A percentile compares a stretch with the other conserved stretches of the same genome.
phyloP scores from a whole-genome alignment of 495 filamentous ascomycete species.

The Acidiella bohemica region DNA sequence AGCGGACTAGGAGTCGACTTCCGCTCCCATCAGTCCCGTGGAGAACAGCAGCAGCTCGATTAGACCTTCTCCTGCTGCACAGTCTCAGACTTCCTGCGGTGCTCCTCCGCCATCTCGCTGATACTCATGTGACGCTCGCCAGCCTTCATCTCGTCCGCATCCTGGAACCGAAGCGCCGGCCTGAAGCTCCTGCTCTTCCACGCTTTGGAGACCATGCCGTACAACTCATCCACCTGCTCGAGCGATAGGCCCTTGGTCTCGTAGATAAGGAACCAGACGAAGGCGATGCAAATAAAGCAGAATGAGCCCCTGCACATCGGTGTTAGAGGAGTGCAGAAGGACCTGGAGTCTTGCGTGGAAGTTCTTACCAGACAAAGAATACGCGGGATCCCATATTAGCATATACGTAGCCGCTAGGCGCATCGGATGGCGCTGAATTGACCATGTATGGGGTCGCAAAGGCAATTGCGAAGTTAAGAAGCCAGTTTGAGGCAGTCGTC shows the following conservation, averaged over 20 bases:
- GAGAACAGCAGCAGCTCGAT: too few relatives aligned
- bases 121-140: slow-evolving; percentile 1
- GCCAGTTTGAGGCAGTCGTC: slow-evolving; percentile 25
- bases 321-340: neutral
- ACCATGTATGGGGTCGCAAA: slow-evolving; percentile 31
- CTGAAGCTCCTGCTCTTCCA: slow-evolving; percentile 5
- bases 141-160: neutral
- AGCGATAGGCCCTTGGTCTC: slow-evolving; percentile 28
- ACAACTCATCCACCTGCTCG: slow-evolving; percentile 32
- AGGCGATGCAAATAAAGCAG: slow-evolving; percentile 26
- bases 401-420: slow-evolving; percentile 16
- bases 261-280: slow-evolving; percentile 31
- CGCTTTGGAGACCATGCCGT: slow-evolving; percentile 23
- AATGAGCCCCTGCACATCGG: neutral
- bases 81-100: too few relatives aligned
- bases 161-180: neutral
- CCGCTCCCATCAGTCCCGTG: too few relatives aligned
- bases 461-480: slow-evolving; percentile 31
- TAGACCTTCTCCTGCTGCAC: too few relatives aligned
- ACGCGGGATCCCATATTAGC: slow-evolving; percentile 29
- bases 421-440: too few relatives aligned
- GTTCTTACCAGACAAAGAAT: slow-evolving; percentile 29
- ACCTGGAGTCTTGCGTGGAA: slow-evolving; percentile 11
- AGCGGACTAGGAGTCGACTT: too few relatives aligned
- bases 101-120: neutral